Percentiles rank a stretch among this genome's conserved stretches.
Conservation (phyloP, 1,284 basidiomycete species). For the Hemileia vastatrix region DNA sequence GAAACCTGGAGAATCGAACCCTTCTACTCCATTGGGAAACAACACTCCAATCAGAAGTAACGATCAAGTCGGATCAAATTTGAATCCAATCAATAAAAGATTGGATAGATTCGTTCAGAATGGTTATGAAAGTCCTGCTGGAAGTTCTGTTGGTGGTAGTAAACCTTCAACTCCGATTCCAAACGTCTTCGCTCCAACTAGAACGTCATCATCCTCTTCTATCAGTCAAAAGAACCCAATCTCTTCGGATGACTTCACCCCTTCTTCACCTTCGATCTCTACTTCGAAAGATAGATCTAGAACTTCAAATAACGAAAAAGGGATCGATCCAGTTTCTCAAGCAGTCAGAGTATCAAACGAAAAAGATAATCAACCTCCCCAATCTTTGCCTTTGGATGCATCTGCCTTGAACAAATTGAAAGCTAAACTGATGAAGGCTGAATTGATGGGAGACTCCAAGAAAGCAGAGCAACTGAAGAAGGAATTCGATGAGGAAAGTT, state of each 20-base stretch:
- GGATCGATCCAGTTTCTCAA: constrained; percentile 25
- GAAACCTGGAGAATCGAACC: constrained; percentile 55
- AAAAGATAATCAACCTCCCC: not conserved
- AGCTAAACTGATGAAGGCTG: constrained; percentile 87
- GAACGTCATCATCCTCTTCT: constrained; percentile 19
- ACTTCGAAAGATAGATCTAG: too few relatives aligned
- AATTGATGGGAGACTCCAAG: constrained; percentile 62
- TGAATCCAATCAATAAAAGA: not conserved
- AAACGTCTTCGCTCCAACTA: constrained; percentile 74
- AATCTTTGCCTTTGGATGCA: constrained; percentile 44
- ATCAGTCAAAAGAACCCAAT: constrained; percentile 22
- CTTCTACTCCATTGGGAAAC: constrained; percentile 28
- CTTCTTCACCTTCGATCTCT: not conserved
- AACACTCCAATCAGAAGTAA: not conserved
- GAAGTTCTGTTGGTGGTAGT: constrained; percentile 8
- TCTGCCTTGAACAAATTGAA: constrained; percentile 78
- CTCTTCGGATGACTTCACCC: constrained; percentile 10
- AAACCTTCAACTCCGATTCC: constrained; percentile 63
- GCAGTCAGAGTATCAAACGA: not conserved
- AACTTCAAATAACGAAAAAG: constrained; percentile 24
- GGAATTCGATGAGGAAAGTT: constrained; percentile 63
- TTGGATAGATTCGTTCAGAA: not conserved
- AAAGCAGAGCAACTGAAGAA: constrained; percentile 65
- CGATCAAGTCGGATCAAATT: not conserved
- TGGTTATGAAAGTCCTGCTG: constrained; percentile 20